phyloP scores from a whole-genome alignment of 768 basidiomycete species.

The Lyophyllum semitale region DNA sequence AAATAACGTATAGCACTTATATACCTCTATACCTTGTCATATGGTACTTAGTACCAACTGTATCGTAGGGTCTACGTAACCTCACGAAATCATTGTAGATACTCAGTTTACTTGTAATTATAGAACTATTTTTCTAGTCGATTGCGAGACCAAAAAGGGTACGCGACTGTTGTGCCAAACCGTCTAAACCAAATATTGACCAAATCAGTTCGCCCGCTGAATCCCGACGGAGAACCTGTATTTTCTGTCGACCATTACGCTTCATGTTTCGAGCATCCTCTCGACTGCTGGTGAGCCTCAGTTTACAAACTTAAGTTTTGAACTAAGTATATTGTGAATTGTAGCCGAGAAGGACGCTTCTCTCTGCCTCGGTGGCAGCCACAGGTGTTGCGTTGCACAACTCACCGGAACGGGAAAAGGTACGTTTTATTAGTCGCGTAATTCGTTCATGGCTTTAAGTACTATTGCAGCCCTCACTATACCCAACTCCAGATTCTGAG shows the following conservation, averaged over 20 bases:
- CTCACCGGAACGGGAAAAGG: slow-evolving; percentile 30
- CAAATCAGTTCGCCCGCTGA: background rate
- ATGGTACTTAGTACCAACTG: too few species aligned
- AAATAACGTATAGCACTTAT: too few species aligned
- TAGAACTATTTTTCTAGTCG: too few species aligned
- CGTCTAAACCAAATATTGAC: slow-evolving; percentile 1
- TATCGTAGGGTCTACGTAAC: too few species aligned
- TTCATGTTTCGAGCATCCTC: slow-evolving; percentile 19
- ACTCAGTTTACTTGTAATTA: too few species aligned
- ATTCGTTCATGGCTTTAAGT: background rate
- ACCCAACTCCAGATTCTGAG: slow-evolving; percentile 61
- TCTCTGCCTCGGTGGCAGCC: slow-evolving; percentile 34
- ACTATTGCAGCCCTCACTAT: slow-evolving; percentile 76
- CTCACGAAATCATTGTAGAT: too few species aligned
- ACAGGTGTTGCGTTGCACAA: slow-evolving; percentile 32
- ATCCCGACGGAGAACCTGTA: slow-evolving; percentile 8
- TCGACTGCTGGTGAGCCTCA: slow-evolving; percentile 12
- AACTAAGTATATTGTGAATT: background rate
- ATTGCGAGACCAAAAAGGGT: background rate
- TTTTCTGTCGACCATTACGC: background rate
- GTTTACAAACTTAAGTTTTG: background rate
- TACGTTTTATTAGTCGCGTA: slow-evolving; percentile 13
- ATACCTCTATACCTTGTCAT: too few species aligned
- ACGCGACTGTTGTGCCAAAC: background rate
- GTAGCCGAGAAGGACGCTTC: slow-evolving; percentile 36